A percentile compares a stretch with the other conserved stretches of the same genome.
These are phyloP conservation scores for Candida dajiaensis DNA, from an alignment of 805 yeast species.

Conservation along the genomic window DNA sequence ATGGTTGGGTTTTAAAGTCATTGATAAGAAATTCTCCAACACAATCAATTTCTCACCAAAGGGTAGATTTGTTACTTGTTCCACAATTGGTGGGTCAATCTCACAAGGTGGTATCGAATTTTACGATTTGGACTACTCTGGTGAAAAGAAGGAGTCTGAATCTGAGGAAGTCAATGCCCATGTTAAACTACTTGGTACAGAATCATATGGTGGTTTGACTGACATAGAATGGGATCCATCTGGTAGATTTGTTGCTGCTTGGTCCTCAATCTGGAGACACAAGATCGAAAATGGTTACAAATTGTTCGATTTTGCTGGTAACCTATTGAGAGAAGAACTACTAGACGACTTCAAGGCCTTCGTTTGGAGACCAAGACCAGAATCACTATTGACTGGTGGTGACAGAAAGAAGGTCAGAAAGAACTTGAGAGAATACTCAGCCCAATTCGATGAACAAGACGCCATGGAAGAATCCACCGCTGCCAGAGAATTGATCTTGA, in stretches of 20 bases:
- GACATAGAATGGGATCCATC: constrained; percentile 92
- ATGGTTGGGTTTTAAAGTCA: constrained; percentile 53
- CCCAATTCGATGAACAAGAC: constrained; percentile 90
- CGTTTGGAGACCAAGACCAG: constrained; percentile 97
- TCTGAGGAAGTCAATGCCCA: constrained; percentile 30
- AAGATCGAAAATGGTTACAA: constrained; percentile 87
- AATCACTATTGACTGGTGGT: constrained; percentile 62
- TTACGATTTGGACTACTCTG: constrained; percentile 81
- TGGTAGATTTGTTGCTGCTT: constrained; percentile 83
- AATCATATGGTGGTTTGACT: constrained; percentile 72
- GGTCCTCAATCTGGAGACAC: constrained; percentile 85
- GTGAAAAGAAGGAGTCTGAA: constrained; percentile 45
- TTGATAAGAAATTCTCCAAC: constrained; percentile 62
- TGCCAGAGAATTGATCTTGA: constrained; percentile 79
- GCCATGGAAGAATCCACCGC: constrained; percentile 95
- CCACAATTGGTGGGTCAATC: constrained; percentile 39
- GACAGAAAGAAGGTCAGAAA: constrained; percentile 87
- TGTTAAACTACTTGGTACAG: constrained; percentile 41
- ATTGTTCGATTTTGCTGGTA: constrained; percentile 81
- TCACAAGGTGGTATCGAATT: constrained; percentile 69
- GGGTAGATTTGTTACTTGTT: constrained; percentile 73
- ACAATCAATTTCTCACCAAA: constrained; percentile 84
- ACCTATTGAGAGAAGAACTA: constrained; percentile 64
- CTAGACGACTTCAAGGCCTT: constrained; percentile 83
- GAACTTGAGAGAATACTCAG: constrained; percentile 82